Conservation (phyloP, 1,139 yeast genomes). For the Geotrichum bryndzae region DNA sequence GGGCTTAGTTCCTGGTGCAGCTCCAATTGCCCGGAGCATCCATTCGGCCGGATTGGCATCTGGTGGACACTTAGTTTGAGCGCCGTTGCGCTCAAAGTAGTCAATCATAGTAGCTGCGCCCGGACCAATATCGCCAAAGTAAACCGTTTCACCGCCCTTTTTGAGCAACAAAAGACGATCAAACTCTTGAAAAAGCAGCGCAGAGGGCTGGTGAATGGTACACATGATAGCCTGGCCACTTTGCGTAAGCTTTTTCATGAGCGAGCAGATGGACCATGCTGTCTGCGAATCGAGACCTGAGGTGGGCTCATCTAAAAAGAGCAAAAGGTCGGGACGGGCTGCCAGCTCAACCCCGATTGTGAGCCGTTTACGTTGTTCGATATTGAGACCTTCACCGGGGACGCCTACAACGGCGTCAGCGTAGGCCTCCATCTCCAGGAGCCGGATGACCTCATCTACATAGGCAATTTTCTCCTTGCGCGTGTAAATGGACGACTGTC, state of each 20-base stretch:
- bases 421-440: conserved; percentile 61
- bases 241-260: conserved; percentile 61
- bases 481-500: conserved; percentile 54
- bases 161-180: conserved; percentile 63
- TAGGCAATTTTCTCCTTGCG: conserved; percentile 54
- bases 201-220: conserved; percentile 74
- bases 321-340: conserved; percentile 68
- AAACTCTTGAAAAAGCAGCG: conserved; percentile 61
- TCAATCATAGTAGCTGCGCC: conserved; percentile 51
- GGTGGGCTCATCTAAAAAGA: conserved; percentile 81
- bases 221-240: conserved; percentile 73
- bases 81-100: conserved; percentile 62
- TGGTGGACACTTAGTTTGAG: conserved; percentile 51
- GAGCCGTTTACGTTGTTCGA: conserved; percentile 72
- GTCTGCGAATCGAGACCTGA: conserved; percentile 85
- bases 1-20: conserved; percentile 65
- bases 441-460: conserved; percentile 58
- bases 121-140: conserved; percentile 66
- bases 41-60: conserved; percentile 70
- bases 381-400: conserved; percentile 61
- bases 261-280: conserved; percentile 71
- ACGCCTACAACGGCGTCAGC: conserved; percentile 77
- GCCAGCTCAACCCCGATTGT: conserved; percentile 78
- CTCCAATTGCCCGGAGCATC: conserved; percentile 68
- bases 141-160: conserved; percentile 69